A percentile compares a stretch with the other conserved stretches of the same genome.
Evolutionary conservation across 2,329 filamentous ascomycete genomes (phyloP).

Genomic region (Arthrobotrys entomopaga): DNA sequence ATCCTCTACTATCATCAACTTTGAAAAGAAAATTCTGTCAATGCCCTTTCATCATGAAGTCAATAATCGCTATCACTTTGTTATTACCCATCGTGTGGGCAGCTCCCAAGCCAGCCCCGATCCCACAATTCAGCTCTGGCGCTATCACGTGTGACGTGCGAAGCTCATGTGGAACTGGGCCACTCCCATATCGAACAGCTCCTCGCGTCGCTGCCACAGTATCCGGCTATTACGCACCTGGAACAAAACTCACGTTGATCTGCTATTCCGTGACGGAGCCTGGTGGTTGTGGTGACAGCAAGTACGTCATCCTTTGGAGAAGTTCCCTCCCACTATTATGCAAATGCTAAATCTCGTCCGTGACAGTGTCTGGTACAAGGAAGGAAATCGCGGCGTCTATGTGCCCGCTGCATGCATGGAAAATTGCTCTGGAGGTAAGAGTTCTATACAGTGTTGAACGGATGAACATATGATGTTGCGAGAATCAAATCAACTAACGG

Average conservation of each 20-base stretch:
- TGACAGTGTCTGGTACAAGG: constrained; percentile 15
- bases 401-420: constrained; percentile 6
- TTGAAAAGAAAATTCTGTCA: no score
- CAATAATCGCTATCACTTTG: background rate
- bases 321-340: background rate
- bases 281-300: constrained; percentile 19
- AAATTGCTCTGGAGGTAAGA: constrained; percentile 12
- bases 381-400: constrained; percentile 1
- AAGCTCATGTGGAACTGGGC: constrained; percentile 4
- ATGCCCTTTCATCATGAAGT: no score
- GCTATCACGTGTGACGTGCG: background rate
- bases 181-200: constrained; percentile 3
- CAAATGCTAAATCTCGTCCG: background rate
- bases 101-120: background rate
- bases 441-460: no score
- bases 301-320: constrained; percentile 1
- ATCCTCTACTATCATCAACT: no score
- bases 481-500: no score
- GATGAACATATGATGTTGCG: no score
- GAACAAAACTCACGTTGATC: background rate
- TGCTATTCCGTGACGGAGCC: constrained; percentile 16
- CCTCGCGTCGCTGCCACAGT: constrained; percentile 1
- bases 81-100: background rate
- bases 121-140: background rate
- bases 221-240: constrained; percentile 8